These are phyloP conservation scores for Saturnispora kantuleensis DNA, from an alignment of 805 yeast species.

Conservation along the genomic window DNA sequence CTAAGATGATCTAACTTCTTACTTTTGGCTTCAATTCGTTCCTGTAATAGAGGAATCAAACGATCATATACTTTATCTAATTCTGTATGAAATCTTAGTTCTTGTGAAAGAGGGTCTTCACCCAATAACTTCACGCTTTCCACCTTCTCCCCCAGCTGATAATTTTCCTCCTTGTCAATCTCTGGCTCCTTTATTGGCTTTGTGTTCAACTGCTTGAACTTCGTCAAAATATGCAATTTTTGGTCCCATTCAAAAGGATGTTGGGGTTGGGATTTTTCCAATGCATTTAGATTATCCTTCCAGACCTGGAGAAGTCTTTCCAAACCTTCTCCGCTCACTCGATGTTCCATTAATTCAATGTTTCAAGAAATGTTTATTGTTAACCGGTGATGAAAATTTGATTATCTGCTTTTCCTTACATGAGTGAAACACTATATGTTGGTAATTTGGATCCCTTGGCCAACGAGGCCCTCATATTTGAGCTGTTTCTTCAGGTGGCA, in stretches of 20 bases:
- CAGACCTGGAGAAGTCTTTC: neutral
- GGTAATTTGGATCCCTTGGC: constrained; percentile 77
- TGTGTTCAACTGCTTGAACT: neutral
- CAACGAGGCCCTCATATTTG: constrained; percentile 63
- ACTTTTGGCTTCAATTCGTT: neutral
- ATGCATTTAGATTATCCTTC: neutral
- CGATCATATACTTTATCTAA: neutral
- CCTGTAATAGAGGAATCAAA: neutral
- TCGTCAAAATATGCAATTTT: constrained; percentile 3
- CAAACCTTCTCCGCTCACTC: neutral
- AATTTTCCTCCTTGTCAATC: no score
- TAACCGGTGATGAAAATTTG: no score
- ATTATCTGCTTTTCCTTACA: no score
- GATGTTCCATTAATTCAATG: neutral
- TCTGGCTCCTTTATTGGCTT: neutral
- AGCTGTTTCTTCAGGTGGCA: constrained; percentile 75
- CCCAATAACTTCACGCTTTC: neutral
- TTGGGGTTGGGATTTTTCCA: neutral
- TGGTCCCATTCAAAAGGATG: neutral
- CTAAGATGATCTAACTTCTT: neutral
- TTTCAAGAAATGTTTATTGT: neutral
- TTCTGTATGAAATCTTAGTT: neutral
- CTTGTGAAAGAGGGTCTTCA: neutral
- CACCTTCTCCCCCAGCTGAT: no score
- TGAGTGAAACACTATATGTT: constrained; percentile 53